A percentile compares a stretch with the other conserved stretches of the same genome.
These are phyloP conservation scores for Cryptosporidium xiaoi DNA, from an alignment of 169 alveolate species.

Conservation along the genomic window DNA sequence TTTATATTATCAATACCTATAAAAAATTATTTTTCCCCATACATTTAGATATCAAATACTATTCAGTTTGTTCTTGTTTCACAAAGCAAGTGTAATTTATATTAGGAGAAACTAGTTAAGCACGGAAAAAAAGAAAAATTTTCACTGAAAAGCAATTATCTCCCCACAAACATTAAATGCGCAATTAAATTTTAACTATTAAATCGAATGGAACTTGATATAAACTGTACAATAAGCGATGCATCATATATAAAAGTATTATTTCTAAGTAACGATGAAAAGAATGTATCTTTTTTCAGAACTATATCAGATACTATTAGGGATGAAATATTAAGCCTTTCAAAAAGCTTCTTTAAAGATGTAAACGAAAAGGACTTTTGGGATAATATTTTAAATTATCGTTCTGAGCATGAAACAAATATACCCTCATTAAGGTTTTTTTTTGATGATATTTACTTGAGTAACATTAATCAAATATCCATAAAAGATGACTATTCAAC, in stretches of 20 bases:
- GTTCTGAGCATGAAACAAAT: neutral
- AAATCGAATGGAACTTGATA: conserved; percentile 20
- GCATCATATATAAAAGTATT: conserved; percentile 15
- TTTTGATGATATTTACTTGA: neutral
- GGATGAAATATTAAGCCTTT: neutral
- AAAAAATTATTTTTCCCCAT: too few relatives aligned
- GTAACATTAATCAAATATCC: too few relatives aligned
- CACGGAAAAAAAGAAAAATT: too few relatives aligned
- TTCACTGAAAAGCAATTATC: too few relatives aligned
- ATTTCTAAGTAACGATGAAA: conserved; percentile 1
- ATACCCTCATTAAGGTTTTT: neutral
- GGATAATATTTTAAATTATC: neutral
- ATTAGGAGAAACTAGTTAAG: too few relatives aligned
- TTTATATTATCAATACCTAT: too few relatives aligned
- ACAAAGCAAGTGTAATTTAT: too few relatives aligned
- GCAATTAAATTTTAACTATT: too few relatives aligned
- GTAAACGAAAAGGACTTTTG: neutral
- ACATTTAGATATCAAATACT: too few relatives aligned
- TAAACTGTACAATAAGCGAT: conserved; percentile 13
- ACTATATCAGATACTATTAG: neutral
- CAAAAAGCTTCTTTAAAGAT: neutral
- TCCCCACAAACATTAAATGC: too few relatives aligned
- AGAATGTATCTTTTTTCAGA: neutral
- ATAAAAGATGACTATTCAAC: too few relatives aligned
- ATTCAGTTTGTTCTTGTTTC: too few relatives aligned